These are phyloP conservation scores for Collariella sp. DNA, from an alignment of 495 filamentous ascomycete genomes.

Conservation along the genomic window DNA sequence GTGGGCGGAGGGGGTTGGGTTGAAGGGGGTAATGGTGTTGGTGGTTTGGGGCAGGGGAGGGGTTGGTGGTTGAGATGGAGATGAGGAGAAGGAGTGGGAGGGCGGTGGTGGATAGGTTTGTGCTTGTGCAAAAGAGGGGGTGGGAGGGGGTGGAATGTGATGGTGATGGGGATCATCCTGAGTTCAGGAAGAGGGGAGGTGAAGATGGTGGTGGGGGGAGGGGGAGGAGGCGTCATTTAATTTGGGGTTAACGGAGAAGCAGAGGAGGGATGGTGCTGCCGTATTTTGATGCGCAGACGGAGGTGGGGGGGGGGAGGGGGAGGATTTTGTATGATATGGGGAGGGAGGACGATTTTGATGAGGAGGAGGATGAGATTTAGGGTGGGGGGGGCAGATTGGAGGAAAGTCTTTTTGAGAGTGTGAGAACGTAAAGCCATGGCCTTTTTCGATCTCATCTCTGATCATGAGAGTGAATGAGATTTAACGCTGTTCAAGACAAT, in stretches of 20 bases:
- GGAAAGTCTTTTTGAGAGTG: neutral
- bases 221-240: conserved; percentile 64
- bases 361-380: conserved; percentile 96
- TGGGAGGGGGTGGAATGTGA: conserved; percentile 28
- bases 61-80: conserved; percentile 78
- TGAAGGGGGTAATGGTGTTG: conserved; percentile 30
- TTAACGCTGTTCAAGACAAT: too few relatives aligned
- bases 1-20: conserved; percentile 65
- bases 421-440: too few relatives aligned
- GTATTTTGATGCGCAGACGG: conserved; percentile 89
- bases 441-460: too few relatives aligned
- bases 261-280: conserved; percentile 82
- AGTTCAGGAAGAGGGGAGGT: conserved; percentile 41
- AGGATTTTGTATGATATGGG: conserved; percentile 96
- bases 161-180: conserved; percentile 68
- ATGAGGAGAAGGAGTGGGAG: conserved; percentile 72
- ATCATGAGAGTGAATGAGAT: too few relatives aligned
- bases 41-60: neutral
- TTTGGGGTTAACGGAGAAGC: conserved; percentile 80
- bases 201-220: conserved; percentile 31
- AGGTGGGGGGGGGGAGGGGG: conserved; percentile 66
- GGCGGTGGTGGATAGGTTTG: conserved; percentile 67
- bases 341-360: conserved; percentile 94
- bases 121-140: conserved; percentile 37
- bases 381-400: neutral